Evolutionary conservation across 2,329 filamentous ascomycete species (phyloP).

Genomic region (Curvularia sp.): DNA sequence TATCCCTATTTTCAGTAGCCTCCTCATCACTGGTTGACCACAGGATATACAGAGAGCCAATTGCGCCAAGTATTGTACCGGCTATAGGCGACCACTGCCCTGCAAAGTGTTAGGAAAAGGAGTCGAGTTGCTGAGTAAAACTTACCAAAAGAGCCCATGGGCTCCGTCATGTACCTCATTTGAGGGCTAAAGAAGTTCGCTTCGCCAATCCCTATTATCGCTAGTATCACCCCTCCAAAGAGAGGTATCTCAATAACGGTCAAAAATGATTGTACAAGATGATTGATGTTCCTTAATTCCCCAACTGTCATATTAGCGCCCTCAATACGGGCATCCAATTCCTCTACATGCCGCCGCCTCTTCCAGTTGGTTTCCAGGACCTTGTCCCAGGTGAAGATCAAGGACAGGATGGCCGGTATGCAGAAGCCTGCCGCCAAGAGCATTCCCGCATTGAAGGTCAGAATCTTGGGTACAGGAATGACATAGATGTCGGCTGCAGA

Average conservation of each 20-base stretch:
- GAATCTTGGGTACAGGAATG: constrained; percentile 62
- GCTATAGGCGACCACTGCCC: constrained; percentile 66
- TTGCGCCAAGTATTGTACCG: constrained; percentile 63
- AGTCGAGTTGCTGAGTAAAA: neutral
- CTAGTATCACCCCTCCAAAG: constrained; percentile 64
- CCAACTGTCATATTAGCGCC: constrained; percentile 63
- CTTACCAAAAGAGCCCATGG: constrained; percentile 64
- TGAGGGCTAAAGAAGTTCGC: constrained; percentile 67
- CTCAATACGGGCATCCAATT: constrained; percentile 54
- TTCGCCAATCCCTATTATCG: constrained; percentile 68
- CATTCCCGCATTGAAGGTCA: constrained; percentile 67
- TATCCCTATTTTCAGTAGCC: constrained; percentile 22
- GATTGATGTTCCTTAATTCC: constrained; percentile 56
- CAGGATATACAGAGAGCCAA: constrained; percentile 65
- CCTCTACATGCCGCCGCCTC: constrained; percentile 48
- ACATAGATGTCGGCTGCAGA: constrained; percentile 68
- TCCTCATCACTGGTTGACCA: constrained; percentile 50
- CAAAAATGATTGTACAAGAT: constrained; percentile 46
- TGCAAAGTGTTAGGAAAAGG: constrained; percentile 6
- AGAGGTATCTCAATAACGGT: constrained; percentile 63
- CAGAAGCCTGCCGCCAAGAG: constrained; percentile 70
- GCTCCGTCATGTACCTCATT: constrained; percentile 66
- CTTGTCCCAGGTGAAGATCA: constrained; percentile 69
- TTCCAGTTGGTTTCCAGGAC: constrained; percentile 69
- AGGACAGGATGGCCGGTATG: constrained; percentile 67